A percentile compares a stretch with the other conserved stretches of the same genome.
Evolutionary conservation across 192 early-diverging fungal species (phyloP).

Genomic region (Linnemannia exigua): DNA sequence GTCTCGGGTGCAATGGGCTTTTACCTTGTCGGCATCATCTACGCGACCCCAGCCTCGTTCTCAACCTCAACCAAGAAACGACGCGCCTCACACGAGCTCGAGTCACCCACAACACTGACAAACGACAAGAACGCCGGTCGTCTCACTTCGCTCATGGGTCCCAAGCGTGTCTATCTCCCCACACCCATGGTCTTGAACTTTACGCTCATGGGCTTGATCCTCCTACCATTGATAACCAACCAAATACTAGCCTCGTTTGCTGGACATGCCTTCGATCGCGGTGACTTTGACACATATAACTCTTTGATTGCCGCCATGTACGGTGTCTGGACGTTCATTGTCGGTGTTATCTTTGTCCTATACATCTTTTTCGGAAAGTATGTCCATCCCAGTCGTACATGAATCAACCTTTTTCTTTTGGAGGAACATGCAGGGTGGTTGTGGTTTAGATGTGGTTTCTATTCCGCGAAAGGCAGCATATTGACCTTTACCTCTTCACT

Average conservation of each 20-base stretch:
- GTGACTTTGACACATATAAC: conserved; percentile 13
- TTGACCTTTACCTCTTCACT: neutral
- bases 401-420: neutral
- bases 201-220: conserved; percentile 32
- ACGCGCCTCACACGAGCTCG: conserved; percentile 17
- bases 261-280: conserved; percentile 29
- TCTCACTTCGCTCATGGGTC: conserved; percentile 19
- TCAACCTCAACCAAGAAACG: conserved; percentile 30
- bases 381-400: neutral
- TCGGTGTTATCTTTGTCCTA: conserved; percentile 38
- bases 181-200: conserved; percentile 49
- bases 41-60: conserved; percentile 51
- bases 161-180: conserved; percentile 39
- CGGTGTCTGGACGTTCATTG: conserved; percentile 33
- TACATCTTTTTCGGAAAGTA: conserved; percentile 59
- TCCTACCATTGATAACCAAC: conserved; percentile 41
- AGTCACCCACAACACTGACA: neutral
- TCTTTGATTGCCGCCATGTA: conserved; percentile 39
- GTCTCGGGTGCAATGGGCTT: conserved; percentile 55
- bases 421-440: neutral
- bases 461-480: neutral
- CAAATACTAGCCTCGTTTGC: conserved; percentile 52
- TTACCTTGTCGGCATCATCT: conserved; percentile 56
- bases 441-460: neutral
- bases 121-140: neutral